A percentile compares a stretch with the other conserved stretches of the same genome.
Conservation (phyloP, 2,329 filamentous ascomycete genomes). For the Fusarium sp. region DNA sequence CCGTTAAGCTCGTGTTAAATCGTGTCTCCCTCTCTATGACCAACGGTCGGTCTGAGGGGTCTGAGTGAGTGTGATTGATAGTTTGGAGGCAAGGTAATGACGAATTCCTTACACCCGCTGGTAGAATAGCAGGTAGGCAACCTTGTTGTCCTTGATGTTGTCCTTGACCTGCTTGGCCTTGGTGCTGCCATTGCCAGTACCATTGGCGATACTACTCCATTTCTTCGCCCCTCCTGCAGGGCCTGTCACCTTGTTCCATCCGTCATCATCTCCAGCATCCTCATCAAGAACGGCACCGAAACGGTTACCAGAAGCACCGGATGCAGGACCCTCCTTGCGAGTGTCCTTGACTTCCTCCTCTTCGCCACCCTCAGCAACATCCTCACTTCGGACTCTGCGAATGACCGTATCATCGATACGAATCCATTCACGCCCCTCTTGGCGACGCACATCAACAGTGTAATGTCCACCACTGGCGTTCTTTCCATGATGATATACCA, state of each 20-base stretch:
- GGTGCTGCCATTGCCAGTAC: conserved; percentile 67
- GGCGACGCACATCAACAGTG: conserved; percentile 94
- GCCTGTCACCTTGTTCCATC: conserved; percentile 86
- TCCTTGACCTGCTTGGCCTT: conserved; percentile 73
- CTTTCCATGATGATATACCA: conserved; percentile 98
- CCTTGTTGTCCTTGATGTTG: conserved; percentile 90
- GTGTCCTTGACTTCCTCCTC: conserved; percentile 80
- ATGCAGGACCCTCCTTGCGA: conserved; percentile 46
- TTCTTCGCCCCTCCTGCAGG: conserved; percentile 76
- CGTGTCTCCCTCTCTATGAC: conserved; percentile 41
- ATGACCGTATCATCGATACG: conserved; percentile 95
- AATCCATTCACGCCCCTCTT: conserved; percentile 97
- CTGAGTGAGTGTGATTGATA: conserved; percentile 37
- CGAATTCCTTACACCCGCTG: conserved; percentile 72
- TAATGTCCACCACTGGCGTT: conserved; percentile 97
- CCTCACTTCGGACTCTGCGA: conserved; percentile 85
- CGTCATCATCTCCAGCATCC: conserved; percentile 75
- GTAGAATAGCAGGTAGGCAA: conserved; percentile 97
- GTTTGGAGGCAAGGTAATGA: conserved; percentile 11
- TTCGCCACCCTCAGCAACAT: conserved; percentile 87
- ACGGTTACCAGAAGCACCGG: conserved; percentile 74
- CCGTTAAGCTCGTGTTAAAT: conserved; percentile 47
- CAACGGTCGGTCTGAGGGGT: conserved; percentile 27
- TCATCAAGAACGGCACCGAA: conserved; percentile 80
- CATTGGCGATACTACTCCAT: conserved; percentile 79